Evolutionary conservation across 2,329 filamentous ascomycete species (phyloP), one percentile per base, ranked within the genome.

Genomic region (Verruconis gallopava): DNA sequence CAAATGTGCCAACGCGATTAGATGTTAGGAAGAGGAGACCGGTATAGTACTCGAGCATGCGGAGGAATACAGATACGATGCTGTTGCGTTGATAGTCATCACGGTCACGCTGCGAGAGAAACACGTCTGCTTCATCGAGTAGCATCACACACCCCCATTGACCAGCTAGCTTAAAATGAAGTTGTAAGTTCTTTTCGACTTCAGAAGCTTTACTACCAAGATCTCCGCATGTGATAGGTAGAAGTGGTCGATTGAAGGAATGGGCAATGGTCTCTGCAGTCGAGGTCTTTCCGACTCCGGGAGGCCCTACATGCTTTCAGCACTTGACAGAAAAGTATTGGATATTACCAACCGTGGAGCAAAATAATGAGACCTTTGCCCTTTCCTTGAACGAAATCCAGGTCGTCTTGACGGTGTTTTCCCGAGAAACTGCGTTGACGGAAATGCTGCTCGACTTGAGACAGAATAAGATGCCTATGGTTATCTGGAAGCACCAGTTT

Each of bases 91-190:
- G 56, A 12, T 72, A 60, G 47, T 72, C 63, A 30, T 59, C 57
- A 15, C 17, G 5, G 30, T 17, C 11, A 6, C 69, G 61, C 52
- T 64, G 57, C 1, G 65, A 63, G 53, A 73, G 64, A 52, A 71
- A 73, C 2, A 73, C 66, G 46, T 72, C 70, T 5, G 68, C 68
- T 53, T 72, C 69, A 47, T 72, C 69, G 3, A 73, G 61, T 3
- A 74, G 56, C 15, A 73, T 53, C 4, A 73, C 64, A 5, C 66
- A 68, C 17, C 65, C 61, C 69, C 71, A 74, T 13, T 62, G 61
- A 1, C 63, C 61, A 2, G 67, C 69, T 45, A 71, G 62, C 44
- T 63, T 57, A 32, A 75, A 69, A 21, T 64, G 59, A 21, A 59
- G 56, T 42, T 64, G 62, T 43, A 75, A 54, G 33, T 66, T 64